Conservation (phyloP, 495 filamentous ascomycete genomes). For the Bombardia bombarda region DNA sequence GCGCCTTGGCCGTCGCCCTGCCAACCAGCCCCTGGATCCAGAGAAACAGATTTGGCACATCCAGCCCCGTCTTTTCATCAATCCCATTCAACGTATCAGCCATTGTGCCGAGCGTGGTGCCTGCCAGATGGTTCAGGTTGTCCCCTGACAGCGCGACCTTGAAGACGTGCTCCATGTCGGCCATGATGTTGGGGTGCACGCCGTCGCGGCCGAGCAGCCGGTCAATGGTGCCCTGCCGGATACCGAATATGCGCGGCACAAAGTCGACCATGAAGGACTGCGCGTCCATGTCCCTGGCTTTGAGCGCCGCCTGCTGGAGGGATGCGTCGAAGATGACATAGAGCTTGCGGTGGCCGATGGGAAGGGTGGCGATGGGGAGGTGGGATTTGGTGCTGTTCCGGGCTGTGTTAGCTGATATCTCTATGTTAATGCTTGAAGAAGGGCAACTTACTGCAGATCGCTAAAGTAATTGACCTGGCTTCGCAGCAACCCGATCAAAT, state of each 20-base stretch:
- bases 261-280: slow-evolving; percentile 7
- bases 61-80: neutral
- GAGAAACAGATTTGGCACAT: slow-evolving; percentile 12
- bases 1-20: slow-evolving; percentile 17
- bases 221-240: slow-evolving; percentile 1
- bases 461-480: slow-evolving; percentile 5
- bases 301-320: slow-evolving; percentile 23
- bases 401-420: neutral
- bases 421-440: neutral
- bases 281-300: slow-evolving; percentile 14
- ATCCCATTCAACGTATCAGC: slow-evolving; percentile 3
- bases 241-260: slow-evolving; percentile 4
- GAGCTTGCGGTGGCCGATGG: slow-evolving; percentile 14
- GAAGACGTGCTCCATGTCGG: slow-evolving; percentile 4
- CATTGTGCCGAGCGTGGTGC: neutral
- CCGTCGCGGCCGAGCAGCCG: neutral
- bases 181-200: slow-evolving; percentile 1
- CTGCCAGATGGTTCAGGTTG: slow-evolving; percentile 3
- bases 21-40: slow-evolving; percentile 26
- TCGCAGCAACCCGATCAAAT: slow-evolving; percentile 5
- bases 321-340: slow-evolving; percentile 19
- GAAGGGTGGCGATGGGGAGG: slow-evolving; percentile 32
- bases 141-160: slow-evolving; percentile 5
- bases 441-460: slow-evolving; percentile 7
- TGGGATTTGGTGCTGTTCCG: neutral